Evolutionary conservation across 768 basidiomycete genomes (phyloP), one percentile per base, ranked within the genome.

Genomic region (Boletus eberwhitei): DNA sequence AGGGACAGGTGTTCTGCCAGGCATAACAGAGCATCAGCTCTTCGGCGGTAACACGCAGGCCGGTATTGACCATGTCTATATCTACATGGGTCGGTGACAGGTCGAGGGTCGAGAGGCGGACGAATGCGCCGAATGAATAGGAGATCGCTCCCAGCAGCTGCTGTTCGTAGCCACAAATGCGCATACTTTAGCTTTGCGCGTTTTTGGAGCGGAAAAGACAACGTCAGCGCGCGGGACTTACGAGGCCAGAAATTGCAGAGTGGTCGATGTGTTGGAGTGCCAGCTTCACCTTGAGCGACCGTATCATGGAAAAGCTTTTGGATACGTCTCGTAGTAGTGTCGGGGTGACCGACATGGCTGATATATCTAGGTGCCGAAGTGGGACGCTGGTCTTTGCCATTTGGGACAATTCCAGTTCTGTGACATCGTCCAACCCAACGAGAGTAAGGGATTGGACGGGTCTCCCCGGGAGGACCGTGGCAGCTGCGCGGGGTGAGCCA

Each of bases 391-490:
- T 78, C 45, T 64, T 64, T 32, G 81, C 76, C 71, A 87, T 78
- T 47, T 70, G 70, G 39, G 71, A 73, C 8, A 86, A 74, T 59
- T 81, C 82, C 46, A 75, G 72, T 57, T 75, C 78, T 40, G 76
- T 81, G 61, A 85, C 77, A 29, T 26, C 8, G 14, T 84, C 82
- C 59, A 79, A 75, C 4, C 83, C 83, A 46, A 81, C 70, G 45
- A 87, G 81, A 16, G 77, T 72, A 46, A 87, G 79, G 52, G 70
- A 69, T 41, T 77, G 78, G 26, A 87, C 79, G 4, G 84, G 83
- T 21, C 86, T 73, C 19, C 83, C 83, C 5, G 85, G 86, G 49
- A 86, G 77, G 44, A 87, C 62, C 17, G 74, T 69, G 44, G n/a
- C n/a, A 26, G 35, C 47, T n/a, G 80, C 74, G 63, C 75, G 75